Evolutionary conservation across 2,329 filamentous ascomycete species (phyloP).

Genomic region (Scedosporium dehoogii): DNA sequence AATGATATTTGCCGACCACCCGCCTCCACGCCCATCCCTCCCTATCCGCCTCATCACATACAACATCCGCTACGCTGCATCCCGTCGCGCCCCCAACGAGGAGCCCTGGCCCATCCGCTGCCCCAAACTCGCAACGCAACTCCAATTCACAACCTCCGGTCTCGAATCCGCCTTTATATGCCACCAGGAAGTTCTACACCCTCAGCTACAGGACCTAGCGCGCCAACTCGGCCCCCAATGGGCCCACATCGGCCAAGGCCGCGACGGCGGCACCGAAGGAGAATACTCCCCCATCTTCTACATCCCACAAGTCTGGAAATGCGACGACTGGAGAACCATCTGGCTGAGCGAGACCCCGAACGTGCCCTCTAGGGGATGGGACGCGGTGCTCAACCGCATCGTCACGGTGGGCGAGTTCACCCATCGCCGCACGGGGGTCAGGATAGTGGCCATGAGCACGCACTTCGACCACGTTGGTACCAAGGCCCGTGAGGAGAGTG

Average conservation of each 20-base stretch:
- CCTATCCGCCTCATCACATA: slow-evolving; percentile 47
- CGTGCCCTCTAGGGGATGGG: slow-evolving; percentile 64
- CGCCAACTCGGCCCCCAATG: slow-evolving; percentile 42
- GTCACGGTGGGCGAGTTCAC: slow-evolving; percentile 47
- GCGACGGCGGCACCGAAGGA: slow-evolving; percentile 54
- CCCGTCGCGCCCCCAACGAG: slow-evolving; percentile 41
- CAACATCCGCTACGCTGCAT: slow-evolving; percentile 58
- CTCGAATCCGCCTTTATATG: slow-evolving; percentile 44
- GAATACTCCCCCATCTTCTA: slow-evolving; percentile 80
- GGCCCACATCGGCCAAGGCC: slow-evolving; percentile 54
- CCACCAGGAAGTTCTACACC: slow-evolving; percentile 57
- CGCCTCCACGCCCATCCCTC: slow-evolving; percentile 4
- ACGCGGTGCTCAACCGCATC: slow-evolving; percentile 47
- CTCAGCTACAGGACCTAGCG: slow-evolving; percentile 52
- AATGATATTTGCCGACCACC: slow-evolving; percentile 6
- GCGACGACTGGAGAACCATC: slow-evolving; percentile 50
- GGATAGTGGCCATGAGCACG: slow-evolving; percentile 55
- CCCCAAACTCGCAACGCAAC: slow-evolving; percentile 44
- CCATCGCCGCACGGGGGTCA: slow-evolving; percentile 35
- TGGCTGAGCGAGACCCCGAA: slow-evolving; percentile 72
- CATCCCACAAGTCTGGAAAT: slow-evolving; percentile 47
- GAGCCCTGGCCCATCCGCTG: slow-evolving; percentile 48
- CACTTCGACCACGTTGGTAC: slow-evolving; percentile 57
- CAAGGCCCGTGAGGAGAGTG: slow-evolving; percentile 40
- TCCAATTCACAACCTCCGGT: slow-evolving; percentile 42